Percentiles rank a stretch among this genome's conserved stretches.
Evolutionary conservation across 768 basidiomycete genomes (phyloP).

Genomic region (Macrolepiota dolichaula): DNA sequence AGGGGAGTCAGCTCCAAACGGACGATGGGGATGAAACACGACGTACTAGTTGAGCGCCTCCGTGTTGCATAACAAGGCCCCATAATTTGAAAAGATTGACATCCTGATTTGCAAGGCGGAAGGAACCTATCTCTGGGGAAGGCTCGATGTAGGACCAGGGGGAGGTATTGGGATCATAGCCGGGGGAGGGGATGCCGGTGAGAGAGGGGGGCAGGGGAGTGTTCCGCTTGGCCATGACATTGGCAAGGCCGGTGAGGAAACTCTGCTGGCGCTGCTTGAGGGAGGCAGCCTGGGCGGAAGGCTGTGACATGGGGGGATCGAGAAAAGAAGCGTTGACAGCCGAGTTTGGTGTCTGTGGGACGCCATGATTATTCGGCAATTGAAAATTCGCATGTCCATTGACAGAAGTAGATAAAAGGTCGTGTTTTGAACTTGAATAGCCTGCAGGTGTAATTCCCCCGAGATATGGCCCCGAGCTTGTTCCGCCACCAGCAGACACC

Average conservation of each 20-base stretch:
- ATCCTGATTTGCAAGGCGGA: conserved; percentile 72
- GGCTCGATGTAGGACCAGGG: conserved; percentile 67
- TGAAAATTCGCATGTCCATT: conserved; percentile 42
- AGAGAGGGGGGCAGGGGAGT: conserved; percentile 74
- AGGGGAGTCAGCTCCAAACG: conserved; percentile 13
- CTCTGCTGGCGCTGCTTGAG: conserved; percentile 53
- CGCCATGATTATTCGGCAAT: conserved; percentile 38
- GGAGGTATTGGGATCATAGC: conserved; percentile 61
- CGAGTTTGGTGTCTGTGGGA: conserved; percentile 32
- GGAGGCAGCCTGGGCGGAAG: conserved; percentile 26
- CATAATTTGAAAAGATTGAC: conserved; percentile 76
- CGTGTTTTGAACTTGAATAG: conserved; percentile 41
- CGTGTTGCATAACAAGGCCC: conserved; percentile 54
- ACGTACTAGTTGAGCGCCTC: conserved; percentile 62
- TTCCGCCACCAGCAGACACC: conserved; percentile 42
- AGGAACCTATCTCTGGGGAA: conserved; percentile 55
- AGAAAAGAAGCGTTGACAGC: conserved; percentile 36
- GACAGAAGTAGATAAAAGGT: conserved; percentile 34
- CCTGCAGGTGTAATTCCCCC: conserved; percentile 50
- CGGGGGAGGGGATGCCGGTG: conserved; percentile 54
- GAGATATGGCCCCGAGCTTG: conserved; percentile 68
- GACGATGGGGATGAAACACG: conserved; percentile 10
- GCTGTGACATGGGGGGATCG: conserved; percentile 40
- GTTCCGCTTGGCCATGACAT: conserved; percentile 51
- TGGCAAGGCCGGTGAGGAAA: conserved; percentile 61